These are phyloP conservation scores for grape (Vitis vinifera) DNA, from an alignment of 164 flowering plant genomes.

Conservation along the genomic window ASM3070453v1 NC_081818.1:560001-560500, in stretches of 20 bases:
- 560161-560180: slow-evolving; percentile 82
- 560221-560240: slow-evolving; percentile 73
- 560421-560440: slow-evolving; percentile 72
- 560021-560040: slow-evolving; percentile 77
- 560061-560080: slow-evolving; percentile 74
- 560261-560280: slow-evolving; percentile 78
- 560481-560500: slow-evolving; percentile 86
- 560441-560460: slow-evolving; percentile 49
- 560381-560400: slow-evolving; percentile 53
- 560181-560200: slow-evolving; percentile 78
- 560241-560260: slow-evolving; percentile 75
- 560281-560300: slow-evolving; percentile 66
- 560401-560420: slow-evolving; percentile 57
- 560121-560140: slow-evolving; percentile 80
- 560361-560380: slow-evolving; percentile 62
- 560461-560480: slow-evolving; percentile 79
- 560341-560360: slow-evolving; percentile 78
- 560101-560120: slow-evolving; percentile 57
- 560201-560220: slow-evolving; percentile 64
- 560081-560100: slow-evolving; percentile 65
- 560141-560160: slow-evolving; percentile 89
- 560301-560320: slow-evolving; percentile 68
- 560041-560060: slow-evolving; percentile 71
- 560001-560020: slow-evolving; percentile 74
- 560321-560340: slow-evolving; percentile 79